Base-by-base conservation (phyloP, 371 early-diverging fungal genomes). In the Gilbertella persicaria region DNA sequence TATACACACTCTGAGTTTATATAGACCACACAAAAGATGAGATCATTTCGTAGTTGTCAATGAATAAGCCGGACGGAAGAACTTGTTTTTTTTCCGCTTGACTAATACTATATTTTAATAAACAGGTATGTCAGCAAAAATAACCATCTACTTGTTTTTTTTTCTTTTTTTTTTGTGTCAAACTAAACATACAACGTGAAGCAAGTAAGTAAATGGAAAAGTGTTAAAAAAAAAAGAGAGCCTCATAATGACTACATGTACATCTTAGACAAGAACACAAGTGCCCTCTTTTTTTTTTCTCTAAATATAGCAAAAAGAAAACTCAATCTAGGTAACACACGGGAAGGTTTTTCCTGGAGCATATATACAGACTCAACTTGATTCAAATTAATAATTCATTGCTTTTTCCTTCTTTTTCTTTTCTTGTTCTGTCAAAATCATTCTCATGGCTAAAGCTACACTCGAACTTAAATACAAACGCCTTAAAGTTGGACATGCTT, bases 401-500 rank as follows among this genome's bases (percentile, higher is more conserved):
- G 4, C 9, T n/a, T 12, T 14, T 19, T 30, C n/a, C n/a, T 30
- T 3, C 8, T 17, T 45, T 45, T 45, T 45, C 17, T 4, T 38
- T 17, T 38, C 16, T n/a, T 19, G 13, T 38, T 19, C 20, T 38
- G 3, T 38, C 16, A 26, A 45, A 45, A 2, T 12, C 9, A 25
- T 19, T 16, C 20, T 7, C n/a, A 60, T 62, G 63, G 58, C 42
- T 24, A 62, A 58, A 55, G 39, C 44, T 21, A 62, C 45, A 4
- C 58, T 57, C 57, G 63, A 62, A 45, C 41, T 62, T 10, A 66
- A 58, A 54, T 62, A 66, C 21, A 53, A 62, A 36, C 30, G 67
- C 20, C 67, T 67, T 20, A 67, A 67, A 38, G 67, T 67, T 7
- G 63, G 63, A 8, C 63, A 63, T 45, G 67, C 67, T 17, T 67